Base-by-base conservation (phyloP, 768 basidiomycete species). In the Strobilomyces confusus region DNA sequence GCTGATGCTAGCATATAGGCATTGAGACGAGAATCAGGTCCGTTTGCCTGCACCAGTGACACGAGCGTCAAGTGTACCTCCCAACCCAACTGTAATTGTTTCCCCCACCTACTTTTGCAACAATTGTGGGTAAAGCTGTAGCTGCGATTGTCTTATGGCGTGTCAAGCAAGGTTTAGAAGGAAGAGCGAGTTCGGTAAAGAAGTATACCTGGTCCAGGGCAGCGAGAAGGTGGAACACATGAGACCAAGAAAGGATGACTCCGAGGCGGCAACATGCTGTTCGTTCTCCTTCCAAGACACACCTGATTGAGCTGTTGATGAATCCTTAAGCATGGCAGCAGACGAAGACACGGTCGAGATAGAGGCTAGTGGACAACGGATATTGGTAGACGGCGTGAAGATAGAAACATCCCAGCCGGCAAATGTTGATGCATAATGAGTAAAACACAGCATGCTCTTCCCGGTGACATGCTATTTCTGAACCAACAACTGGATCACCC, bases 11-110 rank as follows among this genome's bases (percentile, higher is more conserved):
- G 69, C 17, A 81, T 67, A 55, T 80, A 81, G 25, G 77, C 72
- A 52, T 77, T 78, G 48, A 20, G 34, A 32, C 22, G 15, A 51
- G n/a, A 12, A 33, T 32, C 33, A 20, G 29, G 38, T 38, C 26
- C 14, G 9, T 15, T 25, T 33, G 23, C 14, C 25, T 15, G 11
- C 14, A 22, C 23, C 6, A 29, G 23, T 23, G 45, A 43, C 17
- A 51, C 13, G 15, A 32, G 13, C 9, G 15, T 29, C 15, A 32
- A 38, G 46, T 59, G 14, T 48, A 75, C 75, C 69, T 77, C 40
- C 77, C 75, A 9, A 80, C 76, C 80, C 79, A 80, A 14, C 75
- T 70, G 54, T 80, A 80, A 8, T 75, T 72, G 17, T 68, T 71
- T 1, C 73, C 74, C 4, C 75, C 76, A 17, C 76, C 74, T 1